Base-by-base conservation (phyloP, 441 rosid genomes). In the Isatis lusitanica region DNA sequence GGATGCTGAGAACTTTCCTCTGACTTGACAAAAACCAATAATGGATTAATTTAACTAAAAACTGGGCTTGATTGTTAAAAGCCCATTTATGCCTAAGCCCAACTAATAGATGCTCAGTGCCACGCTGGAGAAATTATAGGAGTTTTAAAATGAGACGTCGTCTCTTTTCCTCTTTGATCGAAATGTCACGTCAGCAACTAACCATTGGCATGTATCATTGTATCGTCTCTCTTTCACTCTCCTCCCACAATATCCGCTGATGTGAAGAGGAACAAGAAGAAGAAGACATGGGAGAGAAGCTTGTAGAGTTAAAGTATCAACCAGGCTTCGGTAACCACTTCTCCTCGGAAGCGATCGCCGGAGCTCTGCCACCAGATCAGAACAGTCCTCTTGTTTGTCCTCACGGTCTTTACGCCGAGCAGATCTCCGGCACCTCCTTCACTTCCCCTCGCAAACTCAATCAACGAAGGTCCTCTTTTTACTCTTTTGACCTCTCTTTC, bases 381-480 rank as follows among this genome's bases (percentile, higher is more conserved):
- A 92, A 92, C 82, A 94, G 86, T 63, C 97, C 97, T 50, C 97
- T 94, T 28, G 8, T 84, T 10, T 94, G 97, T 73, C 97, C 97
- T 9, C 79, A 55, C 69, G 94, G 97, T 47, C 97, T 94, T n/a
- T 94, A 92, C 76, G 97, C 98, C 53, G 97, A 94, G 81, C 98
- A 94, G 86, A 83, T 94, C 76, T 94, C 97, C 50, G 98, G 98
- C 56, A 83, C 98, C 46, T 89, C 98, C 62, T 94, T 94, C 85
- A 94, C 98, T 64, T 85, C 97, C 6, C 97, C 97, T 72, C 93
- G 95, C 71, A 83, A 79, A 70, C 87, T 83, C 67, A 94, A 89
- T 61, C 94, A 76, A 18, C 90, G 94, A 83, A 94, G 96, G 98
- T 76, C 38, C 10, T 31, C 18, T 24, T 7, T 36, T 15, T 15